Conservation (phyloP, 805 yeast genomes). For the Candida hungchunana region DNA sequence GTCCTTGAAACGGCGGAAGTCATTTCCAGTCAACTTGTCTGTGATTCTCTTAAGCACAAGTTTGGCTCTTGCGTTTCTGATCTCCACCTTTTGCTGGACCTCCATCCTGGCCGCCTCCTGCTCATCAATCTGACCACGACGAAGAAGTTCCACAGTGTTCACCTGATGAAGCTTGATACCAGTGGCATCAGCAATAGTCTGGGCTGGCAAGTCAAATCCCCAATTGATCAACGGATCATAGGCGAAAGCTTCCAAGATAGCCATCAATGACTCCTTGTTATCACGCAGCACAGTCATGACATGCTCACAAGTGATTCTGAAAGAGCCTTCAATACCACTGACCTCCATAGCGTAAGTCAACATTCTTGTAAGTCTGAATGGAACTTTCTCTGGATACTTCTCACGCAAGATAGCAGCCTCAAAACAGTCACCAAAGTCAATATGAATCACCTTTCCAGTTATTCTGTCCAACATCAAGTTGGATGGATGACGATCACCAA, state of each 20-base stretch:
- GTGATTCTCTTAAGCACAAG: constrained; percentile 85
- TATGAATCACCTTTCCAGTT: constrained; percentile 94
- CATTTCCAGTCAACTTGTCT: constrained; percentile 91
- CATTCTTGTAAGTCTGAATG: constrained; percentile 95
- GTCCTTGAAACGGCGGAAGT: constrained; percentile 67
- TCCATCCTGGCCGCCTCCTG: constrained; percentile 71
- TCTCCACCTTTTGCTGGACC: constrained; percentile 62
- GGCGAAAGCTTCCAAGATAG: constrained; percentile 96
- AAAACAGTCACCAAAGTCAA: constrained; percentile 98
- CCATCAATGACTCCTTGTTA: constrained; percentile 95
- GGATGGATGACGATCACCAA: constrained; percentile 98
- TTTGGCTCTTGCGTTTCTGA: constrained; percentile 86
- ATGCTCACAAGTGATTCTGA: constrained; percentile 93
- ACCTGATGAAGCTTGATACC: constrained; percentile 64
- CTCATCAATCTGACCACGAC: constrained; percentile 72
- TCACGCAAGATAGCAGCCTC: constrained; percentile 97
- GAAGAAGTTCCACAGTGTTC: constrained; percentile 64
- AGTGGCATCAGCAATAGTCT: constrained; percentile 68
- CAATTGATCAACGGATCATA: constrained; percentile 97
- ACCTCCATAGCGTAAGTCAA: constrained; percentile 98
- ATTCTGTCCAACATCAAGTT: constrained; percentile 91
- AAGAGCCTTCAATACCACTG: constrained; percentile 96
- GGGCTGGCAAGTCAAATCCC: constrained; percentile 94
- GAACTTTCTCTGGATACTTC: constrained; percentile 97
- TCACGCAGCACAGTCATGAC: constrained; percentile 94